Evolutionary conservation across 23 red algal genomes (phyloP).

Genomic region (Gracilaria caudata): DNA sequence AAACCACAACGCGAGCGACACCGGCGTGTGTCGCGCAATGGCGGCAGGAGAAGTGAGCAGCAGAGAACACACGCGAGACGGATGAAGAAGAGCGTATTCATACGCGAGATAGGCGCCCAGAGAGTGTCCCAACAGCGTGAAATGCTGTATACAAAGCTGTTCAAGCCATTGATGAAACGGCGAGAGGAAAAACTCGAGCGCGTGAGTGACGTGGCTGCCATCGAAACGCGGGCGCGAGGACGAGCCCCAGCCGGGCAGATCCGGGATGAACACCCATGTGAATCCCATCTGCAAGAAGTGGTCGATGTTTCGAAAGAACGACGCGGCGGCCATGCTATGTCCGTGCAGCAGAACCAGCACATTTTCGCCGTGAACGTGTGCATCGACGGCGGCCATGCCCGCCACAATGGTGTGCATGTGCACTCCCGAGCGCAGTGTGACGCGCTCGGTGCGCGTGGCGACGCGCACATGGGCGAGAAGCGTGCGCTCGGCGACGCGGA

Average conservation of each 20-base stretch:
- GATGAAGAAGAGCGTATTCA: conserved; percentile 53
- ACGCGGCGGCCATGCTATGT: conserved; percentile 49
- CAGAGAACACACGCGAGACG: conserved; percentile 6
- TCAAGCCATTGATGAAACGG: conserved; percentile 25
- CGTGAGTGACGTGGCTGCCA: neutral
- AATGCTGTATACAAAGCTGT: neutral
- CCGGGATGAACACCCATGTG: conserved; percentile 26
- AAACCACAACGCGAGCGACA: conserved; percentile 27
- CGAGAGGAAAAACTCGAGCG: conserved; percentile 30
- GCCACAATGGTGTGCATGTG: conserved; percentile 39
- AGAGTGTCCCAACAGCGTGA: conserved; percentile 78
- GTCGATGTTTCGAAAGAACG: conserved; percentile 39
- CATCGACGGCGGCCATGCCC: neutral
- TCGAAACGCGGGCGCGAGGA: conserved; percentile 39
- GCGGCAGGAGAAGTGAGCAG: conserved; percentile 77
- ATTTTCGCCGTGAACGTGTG: neutral
- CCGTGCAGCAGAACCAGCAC: conserved; percentile 55
- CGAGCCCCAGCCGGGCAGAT: conserved; percentile 56
- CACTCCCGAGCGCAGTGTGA: neutral
- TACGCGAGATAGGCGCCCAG: conserved; percentile 85
- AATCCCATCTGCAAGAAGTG: conserved; percentile 30
- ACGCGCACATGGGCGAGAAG: conserved; percentile 9
- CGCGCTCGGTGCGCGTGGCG: neutral
- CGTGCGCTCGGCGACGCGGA: neutral
- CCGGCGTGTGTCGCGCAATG: conserved; percentile 7